Evolutionary conservation across 1,284 basidiomycete species (phyloP).

Genomic region (Trametes versicolor): DNA sequence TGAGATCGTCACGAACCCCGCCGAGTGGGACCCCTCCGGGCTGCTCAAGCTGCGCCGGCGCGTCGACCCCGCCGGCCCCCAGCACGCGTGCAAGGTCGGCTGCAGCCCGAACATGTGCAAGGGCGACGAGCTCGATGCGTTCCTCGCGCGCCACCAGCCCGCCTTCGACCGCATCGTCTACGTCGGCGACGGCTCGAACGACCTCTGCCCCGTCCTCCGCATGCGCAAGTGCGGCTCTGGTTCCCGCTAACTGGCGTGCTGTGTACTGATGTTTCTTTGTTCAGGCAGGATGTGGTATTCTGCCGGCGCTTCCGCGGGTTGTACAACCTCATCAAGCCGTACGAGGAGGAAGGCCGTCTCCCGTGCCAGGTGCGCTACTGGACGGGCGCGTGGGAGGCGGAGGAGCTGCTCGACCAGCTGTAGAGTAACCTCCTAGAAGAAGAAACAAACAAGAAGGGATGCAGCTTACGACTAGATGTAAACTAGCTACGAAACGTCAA

Average conservation of each 20-base stretch:
- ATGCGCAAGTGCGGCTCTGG: conserved; percentile 80
- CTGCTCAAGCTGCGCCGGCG: conserved; percentile 83
- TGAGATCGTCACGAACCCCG: conserved; percentile 94
- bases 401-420: conserved; percentile 74
- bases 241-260: no score
- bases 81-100: conserved; percentile 89
- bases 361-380: conserved; percentile 82
- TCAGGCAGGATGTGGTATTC: conserved; percentile 79
- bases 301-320: conserved; percentile 84
- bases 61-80: conserved; percentile 78
- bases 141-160: conserved; percentile 74
- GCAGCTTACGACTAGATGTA: neutral
- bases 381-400: conserved; percentile 95
- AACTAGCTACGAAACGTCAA: neutral
- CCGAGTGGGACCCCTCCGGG: conserved; percentile 80
- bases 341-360: conserved; percentile 68
- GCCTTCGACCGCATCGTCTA: conserved; percentile 88
- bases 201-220: conserved; percentile 92
- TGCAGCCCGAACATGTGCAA: conserved; percentile 99
- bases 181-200: conserved; percentile 95
- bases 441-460: neutral
- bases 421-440: conserved; percentile 21
- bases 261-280: neutral
- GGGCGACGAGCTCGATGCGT: conserved; percentile 91
- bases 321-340: conserved; percentile 81